These are phyloP conservation scores for Plantago elongata DNA, from an alignment of 257 asterid genomes.

Conservation along the genomic window DNA sequence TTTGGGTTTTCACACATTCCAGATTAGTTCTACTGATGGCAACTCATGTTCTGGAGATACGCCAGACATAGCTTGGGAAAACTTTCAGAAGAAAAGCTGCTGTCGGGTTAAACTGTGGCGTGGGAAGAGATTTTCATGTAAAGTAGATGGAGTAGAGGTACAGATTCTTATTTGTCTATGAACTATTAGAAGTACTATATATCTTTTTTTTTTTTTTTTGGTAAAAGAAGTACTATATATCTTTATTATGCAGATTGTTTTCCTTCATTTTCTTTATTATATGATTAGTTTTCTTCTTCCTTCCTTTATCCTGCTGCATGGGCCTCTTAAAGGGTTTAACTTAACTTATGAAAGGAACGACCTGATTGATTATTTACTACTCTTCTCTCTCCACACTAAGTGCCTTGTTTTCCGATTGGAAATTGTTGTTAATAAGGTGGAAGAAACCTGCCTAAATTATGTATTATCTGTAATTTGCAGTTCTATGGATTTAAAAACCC, in stretches of 20 bases:
- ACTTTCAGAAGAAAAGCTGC: slow-evolving; percentile 74
- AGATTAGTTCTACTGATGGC: slow-evolving; percentile 82
- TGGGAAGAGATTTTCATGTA: slow-evolving; percentile 81
- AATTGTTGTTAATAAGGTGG: slow-evolving; percentile 10
- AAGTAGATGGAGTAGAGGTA: slow-evolving; percentile 90
- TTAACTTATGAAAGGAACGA: no score
- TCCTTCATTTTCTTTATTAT: background rate
- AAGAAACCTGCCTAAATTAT: background rate
- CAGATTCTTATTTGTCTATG: background rate
- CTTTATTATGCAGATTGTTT: background rate
- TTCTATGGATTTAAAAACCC: slow-evolving; percentile 86
- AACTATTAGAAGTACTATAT: no score
- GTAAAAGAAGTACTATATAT: no score
- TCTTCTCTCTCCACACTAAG: background rate
- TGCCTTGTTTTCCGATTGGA: slow-evolving; percentile 13
- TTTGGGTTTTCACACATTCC: slow-evolving; percentile 22
- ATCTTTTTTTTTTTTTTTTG: no score
- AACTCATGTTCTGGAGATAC: slow-evolving; percentile 76
- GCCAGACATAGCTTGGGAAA: slow-evolving; percentile 84
- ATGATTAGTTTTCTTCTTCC: background rate
- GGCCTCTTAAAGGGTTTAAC: no score
- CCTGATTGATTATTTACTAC: no score
- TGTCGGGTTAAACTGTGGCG: slow-evolving; percentile 53
- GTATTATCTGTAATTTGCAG: slow-evolving; percentile 38
- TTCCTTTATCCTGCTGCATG: no score